These are phyloP conservation scores for Tritrichomonas musculus DNA, from an alignment of 208 protist genomes.

Conservation along the genomic window DNA sequence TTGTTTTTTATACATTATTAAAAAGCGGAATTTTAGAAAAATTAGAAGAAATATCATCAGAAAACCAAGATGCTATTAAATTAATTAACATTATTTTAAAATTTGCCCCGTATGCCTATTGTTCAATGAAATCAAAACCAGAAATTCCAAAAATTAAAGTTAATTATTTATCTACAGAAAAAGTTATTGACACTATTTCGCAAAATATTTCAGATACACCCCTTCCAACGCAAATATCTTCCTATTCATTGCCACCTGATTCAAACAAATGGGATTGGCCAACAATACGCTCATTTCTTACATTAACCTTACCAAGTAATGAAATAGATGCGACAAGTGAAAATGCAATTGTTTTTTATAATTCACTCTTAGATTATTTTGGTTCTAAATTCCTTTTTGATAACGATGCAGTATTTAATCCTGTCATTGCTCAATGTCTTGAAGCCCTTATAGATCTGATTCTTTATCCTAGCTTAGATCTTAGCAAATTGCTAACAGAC, in stretches of 20 bases:
- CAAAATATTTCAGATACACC: not conserved
- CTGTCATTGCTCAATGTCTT: too few relatives aligned
- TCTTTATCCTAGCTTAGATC: too few relatives aligned
- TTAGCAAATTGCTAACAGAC: too few relatives aligned
- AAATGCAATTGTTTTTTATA: not conserved
- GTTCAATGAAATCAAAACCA: too few relatives aligned
- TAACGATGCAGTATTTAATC: too few relatives aligned
- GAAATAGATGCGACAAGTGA: not conserved
- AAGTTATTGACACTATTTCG: not conserved
- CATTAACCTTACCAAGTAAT: not conserved
- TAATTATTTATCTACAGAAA: not conserved
- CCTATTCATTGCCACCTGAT: not conserved
- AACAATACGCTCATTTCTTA: not conserved
- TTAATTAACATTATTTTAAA: not conserved
- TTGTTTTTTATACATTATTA: not conserved
- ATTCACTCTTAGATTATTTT: not conserved
- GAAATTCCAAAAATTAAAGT: not conserved
- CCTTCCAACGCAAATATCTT: not conserved
- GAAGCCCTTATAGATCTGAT: too few relatives aligned
- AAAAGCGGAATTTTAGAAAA: not conserved
- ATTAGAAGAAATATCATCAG: not conserved
- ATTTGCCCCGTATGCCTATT: too few relatives aligned
- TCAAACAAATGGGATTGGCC: not conserved
- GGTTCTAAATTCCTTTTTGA: not conserved
- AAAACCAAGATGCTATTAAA: not conserved